A percentile compares a stretch with the other conserved stretches of the same genome.
These are phyloP conservation scores for Ophiostoma ulmi DNA, from an alignment of 2,329 filamentous ascomycete genomes.

Conservation along the genomic window DNA sequence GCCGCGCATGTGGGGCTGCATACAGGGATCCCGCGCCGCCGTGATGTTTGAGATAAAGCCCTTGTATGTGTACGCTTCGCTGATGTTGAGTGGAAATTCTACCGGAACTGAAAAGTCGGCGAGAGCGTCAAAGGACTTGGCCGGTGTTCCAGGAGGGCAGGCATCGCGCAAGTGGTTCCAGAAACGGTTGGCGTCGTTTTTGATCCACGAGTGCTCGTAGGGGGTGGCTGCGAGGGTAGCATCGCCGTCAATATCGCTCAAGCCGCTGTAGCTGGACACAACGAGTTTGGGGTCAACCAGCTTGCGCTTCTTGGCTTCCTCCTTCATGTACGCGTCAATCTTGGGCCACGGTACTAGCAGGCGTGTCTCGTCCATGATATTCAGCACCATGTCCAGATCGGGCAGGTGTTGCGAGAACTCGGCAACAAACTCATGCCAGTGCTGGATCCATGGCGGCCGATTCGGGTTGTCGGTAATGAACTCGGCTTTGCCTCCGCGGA, in stretches of 20 bases:
- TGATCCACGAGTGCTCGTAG: conserved; percentile 46
- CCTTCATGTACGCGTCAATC: conserved; percentile 46
- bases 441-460: conserved; percentile 42
- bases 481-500: conserved; percentile 42
- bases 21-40: conserved; percentile 49
- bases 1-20: conserved; percentile 44
- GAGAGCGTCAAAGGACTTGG: conserved; percentile 37
- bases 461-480: conserved; percentile 37
- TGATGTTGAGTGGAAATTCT: conserved; percentile 21
- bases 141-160: conserved; percentile 52
- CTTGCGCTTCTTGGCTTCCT: conserved; percentile 42
- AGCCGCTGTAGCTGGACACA: conserved; percentile 41
- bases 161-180: conserved; percentile 55
- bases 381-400: conserved; percentile 63
- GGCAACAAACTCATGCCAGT: conserved; percentile 45
- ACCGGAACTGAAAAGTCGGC: conserved; percentile 33
- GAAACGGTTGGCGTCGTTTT: conserved; percentile 44
- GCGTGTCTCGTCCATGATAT: conserved; percentile 58
- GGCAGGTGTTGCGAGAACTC: conserved; percentile 52
- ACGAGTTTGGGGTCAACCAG: conserved; percentile 40
- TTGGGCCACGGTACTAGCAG: conserved; percentile 55
- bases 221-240: conserved; percentile 28
- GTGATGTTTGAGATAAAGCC: conserved; percentile 54
- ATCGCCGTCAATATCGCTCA: conserved; percentile 36
- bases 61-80: conserved; percentile 32